Base-by-base conservation (phyloP, 305 asterid genomes). In the Fraxinus angustifolia region DNA sequence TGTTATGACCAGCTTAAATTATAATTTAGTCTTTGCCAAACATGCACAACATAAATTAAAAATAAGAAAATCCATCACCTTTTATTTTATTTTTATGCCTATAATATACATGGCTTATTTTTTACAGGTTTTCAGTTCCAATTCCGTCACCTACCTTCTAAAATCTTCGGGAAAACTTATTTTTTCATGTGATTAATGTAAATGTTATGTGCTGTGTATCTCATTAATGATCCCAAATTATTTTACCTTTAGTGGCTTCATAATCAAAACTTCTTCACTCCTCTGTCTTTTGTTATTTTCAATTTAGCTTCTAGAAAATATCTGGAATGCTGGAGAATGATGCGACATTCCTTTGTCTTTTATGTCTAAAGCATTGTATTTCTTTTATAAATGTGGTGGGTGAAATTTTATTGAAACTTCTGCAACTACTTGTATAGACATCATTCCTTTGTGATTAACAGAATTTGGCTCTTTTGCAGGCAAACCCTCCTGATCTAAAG, bases 401-500 rank as follows among this genome's bases (percentile, higher is more conserved):
- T 6, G 11, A 19, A 17, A 6, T 17, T 19, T 56, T 62, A 2
- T 7, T 7, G 70, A 21, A 60, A 21, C 31, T 19, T 60, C 19
- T 60, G 0, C 31, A 21, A 19, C 14, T 60, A 60, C 33, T 3
- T 58, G 14, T 60, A 2, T 12, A 35, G 75, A 73, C 6, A 30
- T 14, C 28, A 1, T 8, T 74, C 50, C 19, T 23, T 38, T 67
- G 67, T 36, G 73, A 75, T 77, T 84, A 79, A 87, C 83, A 50
- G 67, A 78, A 31, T 87, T 81, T 23, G 77, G 74, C 75, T 81
- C 31, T 87, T 81, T 76, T 90, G 90, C 94, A 95, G 99, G 99
- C 99, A 75, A 95, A 91, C 81, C 99, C 99, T 53, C 85, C 92
- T 7, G 97, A 95, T 58, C 92, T 97, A 1, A 89, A 88, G 88